Evolutionary conservation across 208 protist genomes (phyloP), one percentile per base, ranked within the genome.

Genomic region (Wallacemonas sp.): DNA sequence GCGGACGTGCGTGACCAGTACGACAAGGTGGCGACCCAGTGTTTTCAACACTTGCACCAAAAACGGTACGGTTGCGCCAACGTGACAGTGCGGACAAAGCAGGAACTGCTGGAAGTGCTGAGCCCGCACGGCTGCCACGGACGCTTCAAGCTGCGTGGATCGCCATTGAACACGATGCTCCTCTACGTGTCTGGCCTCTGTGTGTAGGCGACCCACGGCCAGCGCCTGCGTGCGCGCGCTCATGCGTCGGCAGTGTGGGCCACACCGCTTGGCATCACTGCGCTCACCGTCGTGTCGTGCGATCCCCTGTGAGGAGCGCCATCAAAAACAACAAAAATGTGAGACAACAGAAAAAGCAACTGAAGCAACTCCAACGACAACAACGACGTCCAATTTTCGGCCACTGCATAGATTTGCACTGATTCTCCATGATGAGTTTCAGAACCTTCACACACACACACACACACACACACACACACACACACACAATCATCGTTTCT

Each of bases 91-190:
- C 69, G 85, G 55, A 82, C 81, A 2, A 90, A 83, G 29, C 60
- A 49, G 6, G 70, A 82, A 46, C 43, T 93, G 26, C 67, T 85
- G 24, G 36, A 39, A 1, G 57, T 89, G 2, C 66, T 72, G 17
- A 43, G 44, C 46, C 24, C n/a, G 2, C n/a, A 52, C 39, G 47
- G 47, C 16, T 73, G 66, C 70, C 70, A 68, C 63, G 78, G 68
- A 12, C 76, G 81, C 9, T 93, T 75, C 72, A 95, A 95, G 65
- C 70, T 93, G 12, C 64, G 62, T 39, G 82, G 86, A 14, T 92
- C 85, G 0, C 83, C 88, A 2, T 58, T 95, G 63, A 95, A 95
- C 65, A 85, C 76, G 3, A 83, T 77, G n/a, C 66, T 88, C n/a
- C 58, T 75, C 41, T 21, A 70, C 24, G 58, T 78, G 27, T 27